Evolutionary conservation across 169 alveolate genomes (phyloP), one percentile per base, ranked within the genome.

Genomic region (Toxoplasma gondii): DNA sequence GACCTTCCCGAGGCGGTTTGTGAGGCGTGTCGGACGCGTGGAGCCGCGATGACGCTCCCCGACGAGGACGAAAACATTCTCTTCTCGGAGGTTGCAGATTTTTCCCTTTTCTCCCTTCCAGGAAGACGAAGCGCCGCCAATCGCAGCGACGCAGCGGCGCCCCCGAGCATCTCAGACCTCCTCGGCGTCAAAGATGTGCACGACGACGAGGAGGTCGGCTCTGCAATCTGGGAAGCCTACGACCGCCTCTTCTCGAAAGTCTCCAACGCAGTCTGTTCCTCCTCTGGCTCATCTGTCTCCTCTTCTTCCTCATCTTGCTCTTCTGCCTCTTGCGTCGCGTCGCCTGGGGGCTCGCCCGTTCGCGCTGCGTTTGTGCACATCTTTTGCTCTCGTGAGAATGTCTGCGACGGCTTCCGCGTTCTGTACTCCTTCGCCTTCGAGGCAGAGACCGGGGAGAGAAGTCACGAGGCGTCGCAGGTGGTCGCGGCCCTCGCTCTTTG

Each of bases 61-160:
- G 86, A 78, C 2, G 86, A 78, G n/a, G 86, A 78, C 45, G 86
- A 78, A n/a, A 78, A 78, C n/a, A n/a, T 78, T 38, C n/a, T 78
- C 44, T 78, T 78, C 86, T 78, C 86, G 43, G 22, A 17, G 39
- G 39, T 19, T n/a, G 39, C n/a, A 10, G 49, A 36, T n/a, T 10
- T n/a, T n/a, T 38, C 45, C 86, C 44, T 78, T n/a, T 19, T 78
- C 43, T 45, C 86, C 29, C 86, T 78, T 29, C 44, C 86, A 17
- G 45, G 27, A 16, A 12, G 86, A n/a, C 45, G 49, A 7, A 19
- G 86, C 5, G 27, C 45, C 39, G 45, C n/a, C n/a, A n/a, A 78
- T 17, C 29, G 2, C 86, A 10, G 22, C 86, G 86, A 1, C 86
- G 44, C 39, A 0, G 45, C 86, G 19, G 86, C 4, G 45, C 86